Evolutionary conservation across 2,329 filamentous ascomycete species (phyloP).

Genomic region (Rutstroemia sp.): DNA sequence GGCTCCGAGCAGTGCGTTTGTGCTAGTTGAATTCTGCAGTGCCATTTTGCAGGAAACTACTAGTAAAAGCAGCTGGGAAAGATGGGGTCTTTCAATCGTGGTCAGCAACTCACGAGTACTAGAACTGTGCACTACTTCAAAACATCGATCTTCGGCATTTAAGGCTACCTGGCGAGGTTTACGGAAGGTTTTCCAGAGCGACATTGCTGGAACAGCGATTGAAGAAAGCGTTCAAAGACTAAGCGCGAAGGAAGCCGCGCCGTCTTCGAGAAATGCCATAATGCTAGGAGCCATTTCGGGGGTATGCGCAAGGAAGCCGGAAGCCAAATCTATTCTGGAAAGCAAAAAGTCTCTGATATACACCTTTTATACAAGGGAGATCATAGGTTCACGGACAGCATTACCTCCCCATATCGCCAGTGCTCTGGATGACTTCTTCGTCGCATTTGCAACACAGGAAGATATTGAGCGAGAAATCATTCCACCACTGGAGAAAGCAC

Average conservation of each 20-base stretch:
- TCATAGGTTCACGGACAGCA: slow-evolving; percentile 68
- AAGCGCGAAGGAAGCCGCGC: slow-evolving; percentile 56
- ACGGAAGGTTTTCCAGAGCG: slow-evolving; percentile 63
- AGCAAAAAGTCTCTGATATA: slow-evolving; percentile 65
- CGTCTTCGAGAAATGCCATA: slow-evolving; percentile 63
- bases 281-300: slow-evolving; percentile 83
- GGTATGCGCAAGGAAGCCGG: slow-evolving; percentile 66
- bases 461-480: slow-evolving; percentile 71
- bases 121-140: slow-evolving; percentile 67
- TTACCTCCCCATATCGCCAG: slow-evolving; percentile 65
- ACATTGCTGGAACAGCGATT: slow-evolving; percentile 19
- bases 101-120: slow-evolving; percentile 64
- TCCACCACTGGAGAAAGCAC: slow-evolving; percentile 77
- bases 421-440: slow-evolving; percentile 77
- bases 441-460: slow-evolving; percentile 61
- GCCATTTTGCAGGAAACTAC: slow-evolving; percentile 67
- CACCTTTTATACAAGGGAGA: slow-evolving; percentile 76
- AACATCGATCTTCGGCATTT: slow-evolving; percentile 63
- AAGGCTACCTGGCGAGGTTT: slow-evolving; percentile 73
- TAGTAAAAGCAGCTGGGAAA: slow-evolving; percentile 53
- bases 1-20: slow-evolving; percentile 74
- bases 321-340: slow-evolving; percentile 55
- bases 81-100: slow-evolving; percentile 58
- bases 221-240: slow-evolving; percentile 55
- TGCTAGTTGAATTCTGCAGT: slow-evolving; percentile 84